Evolutionary conservation across 108 stramenopile genomes (phyloP).

Genomic region (Hondaea fermentalgiana): DNA sequence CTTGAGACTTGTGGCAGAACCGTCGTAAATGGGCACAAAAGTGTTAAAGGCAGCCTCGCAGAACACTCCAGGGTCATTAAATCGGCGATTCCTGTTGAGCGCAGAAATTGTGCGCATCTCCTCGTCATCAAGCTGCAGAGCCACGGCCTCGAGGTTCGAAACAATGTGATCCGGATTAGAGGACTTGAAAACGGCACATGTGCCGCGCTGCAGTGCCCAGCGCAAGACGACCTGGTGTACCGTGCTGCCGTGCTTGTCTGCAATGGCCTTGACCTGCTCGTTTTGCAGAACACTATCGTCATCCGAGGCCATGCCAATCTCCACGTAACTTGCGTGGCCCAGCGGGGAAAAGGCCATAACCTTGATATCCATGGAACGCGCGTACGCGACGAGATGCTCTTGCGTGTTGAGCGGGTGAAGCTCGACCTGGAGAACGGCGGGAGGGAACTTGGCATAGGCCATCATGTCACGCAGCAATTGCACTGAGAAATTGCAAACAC

Average conservation of each 20-base stretch:
- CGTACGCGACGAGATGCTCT: slow-evolving; percentile 58
- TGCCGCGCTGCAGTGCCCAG: slow-evolving; percentile 76
- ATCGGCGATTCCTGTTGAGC: slow-evolving; percentile 70
- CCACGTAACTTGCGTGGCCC: slow-evolving; percentile 66
- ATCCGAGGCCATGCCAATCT: slow-evolving; percentile 62
- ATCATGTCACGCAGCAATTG: slow-evolving; percentile 66
- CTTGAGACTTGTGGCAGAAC: neutral
- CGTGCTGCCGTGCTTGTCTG: slow-evolving; percentile 54
- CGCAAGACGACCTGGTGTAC: slow-evolving; percentile 75
- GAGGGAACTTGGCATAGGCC: slow-evolving; percentile 52
- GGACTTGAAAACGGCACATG: slow-evolving; percentile 68
- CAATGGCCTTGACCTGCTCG: slow-evolving; percentile 53
- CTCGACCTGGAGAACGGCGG: slow-evolving; percentile 75
- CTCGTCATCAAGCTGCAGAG: slow-evolving; percentile 60
- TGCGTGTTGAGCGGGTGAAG: slow-evolving; percentile 73
- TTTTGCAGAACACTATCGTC: slow-evolving; percentile 42
- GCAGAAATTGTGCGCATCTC: slow-evolving; percentile 63
- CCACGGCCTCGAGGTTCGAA: slow-evolving; percentile 67
- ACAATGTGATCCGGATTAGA: slow-evolving; percentile 52
- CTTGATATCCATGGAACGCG: slow-evolving; percentile 51
- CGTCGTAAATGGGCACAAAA: slow-evolving; percentile 79
- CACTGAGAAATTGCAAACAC: slow-evolving; percentile 72
- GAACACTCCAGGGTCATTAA: slow-evolving; percentile 83
- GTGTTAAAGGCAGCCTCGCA: slow-evolving; percentile 71
- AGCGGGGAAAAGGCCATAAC: slow-evolving; percentile 74